Percentiles rank a stretch among this genome's conserved stretches.
Conservation (phyloP, 208 protist genomes). For the Crithidia sp. region DNA sequence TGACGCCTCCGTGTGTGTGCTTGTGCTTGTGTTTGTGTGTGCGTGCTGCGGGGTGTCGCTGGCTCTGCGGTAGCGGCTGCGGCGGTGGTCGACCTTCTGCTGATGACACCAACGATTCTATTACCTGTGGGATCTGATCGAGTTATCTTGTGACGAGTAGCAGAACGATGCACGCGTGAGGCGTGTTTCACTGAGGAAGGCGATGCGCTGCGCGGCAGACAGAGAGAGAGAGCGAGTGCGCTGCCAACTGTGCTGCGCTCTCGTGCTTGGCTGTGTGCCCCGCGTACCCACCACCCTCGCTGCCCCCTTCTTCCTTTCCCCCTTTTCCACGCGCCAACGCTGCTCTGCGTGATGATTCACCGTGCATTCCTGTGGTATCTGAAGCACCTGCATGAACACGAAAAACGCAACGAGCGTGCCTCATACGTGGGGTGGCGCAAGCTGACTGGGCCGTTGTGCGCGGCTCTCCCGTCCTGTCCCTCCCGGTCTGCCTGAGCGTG, state of each 20-base stretch:
- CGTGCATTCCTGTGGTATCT: slow-evolving; percentile 86
- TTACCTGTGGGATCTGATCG: slow-evolving; percentile 54
- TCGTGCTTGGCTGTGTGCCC: no score
- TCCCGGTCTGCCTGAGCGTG: neutral
- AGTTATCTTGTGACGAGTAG: slow-evolving; percentile 17
- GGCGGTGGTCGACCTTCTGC: slow-evolving; percentile 1
- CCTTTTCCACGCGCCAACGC: neutral
- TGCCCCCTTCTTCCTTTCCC: neutral
- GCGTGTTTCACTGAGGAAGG: slow-evolving; percentile 32
- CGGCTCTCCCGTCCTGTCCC: neutral
- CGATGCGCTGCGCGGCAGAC: neutral
- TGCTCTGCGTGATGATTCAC: slow-evolving; percentile 29
- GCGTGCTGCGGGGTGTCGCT: neutral
- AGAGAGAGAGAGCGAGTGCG: no score
- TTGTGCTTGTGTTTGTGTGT: no score
- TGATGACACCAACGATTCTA: slow-evolving; percentile 41
- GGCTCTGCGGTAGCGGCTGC: neutral
- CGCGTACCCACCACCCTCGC: neutral
- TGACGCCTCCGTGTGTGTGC: no score
- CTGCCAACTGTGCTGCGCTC: no score
- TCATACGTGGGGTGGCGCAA: slow-evolving; percentile 20
- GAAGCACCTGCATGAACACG: slow-evolving; percentile 41
- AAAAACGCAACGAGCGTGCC: slow-evolving; percentile 60
- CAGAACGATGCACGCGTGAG: slow-evolving; percentile 28
- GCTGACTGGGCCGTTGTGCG: slow-evolving; percentile 18